These are phyloP conservation scores for Vigna radiata DNA, from an alignment of 306 rosid species.

Conservation along the genomic window DNA sequence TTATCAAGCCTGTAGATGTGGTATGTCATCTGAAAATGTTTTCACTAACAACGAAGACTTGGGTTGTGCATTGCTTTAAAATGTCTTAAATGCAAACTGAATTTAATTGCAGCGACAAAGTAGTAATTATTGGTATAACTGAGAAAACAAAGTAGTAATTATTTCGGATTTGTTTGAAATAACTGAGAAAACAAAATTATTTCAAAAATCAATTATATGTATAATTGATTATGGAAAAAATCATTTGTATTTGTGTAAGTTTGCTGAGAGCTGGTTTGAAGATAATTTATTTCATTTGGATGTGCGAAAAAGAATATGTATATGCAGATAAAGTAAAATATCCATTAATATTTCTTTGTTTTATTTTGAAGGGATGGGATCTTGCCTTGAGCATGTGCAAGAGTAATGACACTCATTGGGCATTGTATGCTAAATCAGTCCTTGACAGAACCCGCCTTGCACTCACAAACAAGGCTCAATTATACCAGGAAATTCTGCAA, in stretches of 20 bases:
- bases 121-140: conserved; percentile 5
- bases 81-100: conserved; percentile 29
- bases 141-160: background rate
- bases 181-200: too few species aligned
- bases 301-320: too few species aligned
- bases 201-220: too few species aligned
- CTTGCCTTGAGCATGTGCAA: conserved; percentile 71
- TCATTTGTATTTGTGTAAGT: too few species aligned
- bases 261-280: too few species aligned
- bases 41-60: background rate
- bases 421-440: conserved; percentile 87
- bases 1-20: conserved; percentile 9
- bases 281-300: too few species aligned
- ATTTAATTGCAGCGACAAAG: conserved; percentile 26
- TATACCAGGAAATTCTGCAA: conserved; percentile 78
- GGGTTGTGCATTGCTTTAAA: conserved; percentile 28
- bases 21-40: conserved; percentile 16
- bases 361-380: conserved; percentile 86
- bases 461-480: conserved; percentile 86
- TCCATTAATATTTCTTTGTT: conserved; percentile 38
- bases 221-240: too few species aligned
- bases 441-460: conserved; percentile 98
- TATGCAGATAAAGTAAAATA: conserved; percentile 17
- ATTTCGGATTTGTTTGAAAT: too few species aligned
- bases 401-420: conserved; percentile 74